A percentile compares a stretch with the other conserved stretches of the same genome.
Conservation (phyloP, 768 basidiomycete species). For the Xerocomellus dryophilus region DNA sequence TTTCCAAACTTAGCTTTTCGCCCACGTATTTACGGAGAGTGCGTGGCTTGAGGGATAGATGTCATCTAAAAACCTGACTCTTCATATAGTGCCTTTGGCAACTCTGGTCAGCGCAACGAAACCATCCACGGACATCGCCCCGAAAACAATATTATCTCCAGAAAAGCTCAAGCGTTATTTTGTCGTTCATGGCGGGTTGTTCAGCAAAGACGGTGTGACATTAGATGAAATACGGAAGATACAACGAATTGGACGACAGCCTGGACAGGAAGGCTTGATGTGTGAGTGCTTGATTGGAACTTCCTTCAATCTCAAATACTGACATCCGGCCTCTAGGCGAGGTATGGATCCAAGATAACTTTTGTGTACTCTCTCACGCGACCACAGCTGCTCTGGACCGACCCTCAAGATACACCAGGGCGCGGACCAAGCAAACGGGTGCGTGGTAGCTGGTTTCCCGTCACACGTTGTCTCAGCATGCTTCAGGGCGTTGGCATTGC, state of each 20-base stretch:
- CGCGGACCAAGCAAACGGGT: conserved; percentile 96
- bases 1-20: conserved; percentile 62
- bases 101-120: conserved; percentile 78
- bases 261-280: conserved; percentile 94
- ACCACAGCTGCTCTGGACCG: conserved; percentile 85
- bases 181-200: conserved; percentile 93
- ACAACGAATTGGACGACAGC: conserved; percentile 82
- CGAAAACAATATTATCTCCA: conserved; percentile 70
- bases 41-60: conserved; percentile 25
- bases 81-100: conserved; percentile 75
- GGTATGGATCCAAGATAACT: conserved; percentile 38
- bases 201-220: conserved; percentile 93
- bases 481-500: conserved; percentile 87
- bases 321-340: conserved; percentile 45
- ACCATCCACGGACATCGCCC: conserved; percentile 39
- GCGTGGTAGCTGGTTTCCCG: conserved; percentile 28
- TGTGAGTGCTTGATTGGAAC: conserved; percentile 48
- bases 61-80: conserved; percentile 4
- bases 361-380: conserved; percentile 4
- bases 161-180: conserved; percentile 87
- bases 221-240: conserved; percentile 90
- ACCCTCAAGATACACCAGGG: conserved; percentile 85
- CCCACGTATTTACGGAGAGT: conserved; percentile 91
- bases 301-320: conserved; percentile 6
- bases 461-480: conserved; percentile 13